Evolutionary conservation across 2,329 filamentous ascomycete genomes (phyloP).

Genomic region (Alternaria hordeiaustralica): DNA sequence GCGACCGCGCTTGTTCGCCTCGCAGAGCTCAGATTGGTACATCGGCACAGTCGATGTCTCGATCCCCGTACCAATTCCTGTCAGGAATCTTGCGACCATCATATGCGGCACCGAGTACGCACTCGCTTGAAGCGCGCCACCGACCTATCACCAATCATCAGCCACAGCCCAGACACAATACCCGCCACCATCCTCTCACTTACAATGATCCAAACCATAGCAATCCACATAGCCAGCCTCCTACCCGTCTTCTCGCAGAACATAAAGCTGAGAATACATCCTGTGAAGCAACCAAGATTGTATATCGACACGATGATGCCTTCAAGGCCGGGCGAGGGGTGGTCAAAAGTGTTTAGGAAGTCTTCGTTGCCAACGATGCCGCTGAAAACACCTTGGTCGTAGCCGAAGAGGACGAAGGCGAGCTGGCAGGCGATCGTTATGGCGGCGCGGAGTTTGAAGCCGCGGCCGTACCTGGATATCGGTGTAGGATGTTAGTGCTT

Average conservation of each 20-base stretch:
- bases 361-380: conserved; percentile 52
- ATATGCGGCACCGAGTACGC: conserved; percentile 51
- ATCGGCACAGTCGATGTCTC: conserved; percentile 62
- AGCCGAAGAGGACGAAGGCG: conserved; percentile 44
- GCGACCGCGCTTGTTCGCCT: conserved; percentile 63
- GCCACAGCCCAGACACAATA: no score
- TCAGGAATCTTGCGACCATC: conserved; percentile 59
- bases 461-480: conserved; percentile 23
- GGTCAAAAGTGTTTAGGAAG: conserved; percentile 49
- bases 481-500: no score
- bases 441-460: conserved; percentile 35
- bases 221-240: conserved; percentile 50
- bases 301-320: conserved; percentile 55
- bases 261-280: conserved; percentile 48
- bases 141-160: conserved; percentile 32
- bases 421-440: conserved; percentile 41
- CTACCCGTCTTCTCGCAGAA: conserved; percentile 48
- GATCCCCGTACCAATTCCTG: conserved; percentile 61
- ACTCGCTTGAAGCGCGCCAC: conserved; percentile 47
- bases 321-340: conserved; percentile 48
- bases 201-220: conserved; percentile 47
- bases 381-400: conserved; percentile 49
- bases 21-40: conserved; percentile 60
- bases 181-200: no score
- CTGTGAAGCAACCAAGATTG: conserved; percentile 48